A percentile compares a stretch with the other conserved stretches of the same genome.
These are phyloP conservation scores for Nannochloris sp. DNA, from an alignment of 139 green algal species.

Conservation along the genomic window DNA sequence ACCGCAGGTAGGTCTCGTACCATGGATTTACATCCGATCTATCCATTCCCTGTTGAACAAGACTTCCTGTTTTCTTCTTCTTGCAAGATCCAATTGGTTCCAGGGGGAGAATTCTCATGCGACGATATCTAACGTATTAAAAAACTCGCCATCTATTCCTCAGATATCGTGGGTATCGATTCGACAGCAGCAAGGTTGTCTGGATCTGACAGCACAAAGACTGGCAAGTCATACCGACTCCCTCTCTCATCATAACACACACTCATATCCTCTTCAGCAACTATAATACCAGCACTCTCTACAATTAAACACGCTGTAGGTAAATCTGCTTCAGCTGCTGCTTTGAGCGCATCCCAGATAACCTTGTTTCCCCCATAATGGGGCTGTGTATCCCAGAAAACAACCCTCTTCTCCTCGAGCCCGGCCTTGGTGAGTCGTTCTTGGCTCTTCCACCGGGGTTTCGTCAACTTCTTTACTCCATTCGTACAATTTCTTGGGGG, in stretches of 20 bases:
- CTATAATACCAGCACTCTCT: conserved; percentile 71
- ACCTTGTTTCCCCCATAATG: conserved; percentile 72
- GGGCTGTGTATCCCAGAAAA: conserved; percentile 88
- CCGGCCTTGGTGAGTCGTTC: conserved; percentile 34
- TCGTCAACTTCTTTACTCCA: conserved; percentile 14
- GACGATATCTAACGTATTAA: too few species aligned
- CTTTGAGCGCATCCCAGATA: conserved; percentile 75
- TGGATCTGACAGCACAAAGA: conserved; percentile 48
- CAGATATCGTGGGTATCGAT: too few species aligned
- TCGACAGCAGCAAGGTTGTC: conserved; percentile 24
- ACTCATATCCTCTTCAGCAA: conserved; percentile 56
- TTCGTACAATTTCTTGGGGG: too few species aligned
- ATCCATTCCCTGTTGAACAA: too few species aligned
- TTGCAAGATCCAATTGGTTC: too few species aligned
- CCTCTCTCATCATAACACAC: conserved; percentile 77
- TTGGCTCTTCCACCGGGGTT: conserved; percentile 35
- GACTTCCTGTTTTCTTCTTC: too few species aligned
- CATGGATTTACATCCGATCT: too few species aligned
- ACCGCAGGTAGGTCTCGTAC: too few species aligned
- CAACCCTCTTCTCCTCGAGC: conserved; percentile 58
- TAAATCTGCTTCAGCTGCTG: conserved; percentile 48
- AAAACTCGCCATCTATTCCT: too few species aligned
- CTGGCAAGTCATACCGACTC: conserved; percentile 59
- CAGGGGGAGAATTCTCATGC: too few species aligned
- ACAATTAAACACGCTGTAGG: conserved; percentile 54